Percentiles rank a stretch among this genome's conserved stretches.
Conservation (phyloP, 495 filamentous ascomycete species). For the Zalerion maritima region DNA sequence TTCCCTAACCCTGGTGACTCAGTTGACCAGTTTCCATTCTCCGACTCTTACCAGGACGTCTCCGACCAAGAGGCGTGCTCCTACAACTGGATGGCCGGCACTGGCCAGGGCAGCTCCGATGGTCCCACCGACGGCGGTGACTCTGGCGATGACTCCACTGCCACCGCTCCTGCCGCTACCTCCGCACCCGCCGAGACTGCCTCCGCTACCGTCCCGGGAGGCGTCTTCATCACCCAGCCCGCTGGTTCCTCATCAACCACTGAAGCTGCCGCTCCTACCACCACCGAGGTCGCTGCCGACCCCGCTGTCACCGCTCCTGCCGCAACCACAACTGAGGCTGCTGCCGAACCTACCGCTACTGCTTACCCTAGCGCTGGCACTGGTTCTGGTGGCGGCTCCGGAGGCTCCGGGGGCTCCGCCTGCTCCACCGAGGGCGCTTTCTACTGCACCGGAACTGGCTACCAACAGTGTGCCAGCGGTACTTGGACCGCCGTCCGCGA, state of each 20-base stretch:
- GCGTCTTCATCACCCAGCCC: slow-evolving; percentile 8
- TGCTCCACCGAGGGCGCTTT: slow-evolving; percentile 28
- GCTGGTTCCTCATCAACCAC: slow-evolving; percentile 2
- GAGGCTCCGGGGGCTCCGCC: slow-evolving; percentile 14
- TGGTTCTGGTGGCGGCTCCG: slow-evolving; percentile 7
- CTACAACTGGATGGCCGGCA: no score
- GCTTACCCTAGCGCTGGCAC: slow-evolving; percentile 7
- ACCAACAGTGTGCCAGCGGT: slow-evolving; percentile 30
- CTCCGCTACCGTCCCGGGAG: slow-evolving; percentile 4
- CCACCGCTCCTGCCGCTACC: slow-evolving; percentile 8
- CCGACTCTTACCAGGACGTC: slow-evolving; percentile 6
- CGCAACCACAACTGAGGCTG: slow-evolving; percentile 4
- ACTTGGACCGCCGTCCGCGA: slow-evolving; percentile 23
- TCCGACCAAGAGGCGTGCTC: no score
- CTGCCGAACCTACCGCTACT: slow-evolving; percentile 8
- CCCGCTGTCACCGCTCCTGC: slow-evolving; percentile 2
- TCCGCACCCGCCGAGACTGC: slow-evolving; percentile 2
- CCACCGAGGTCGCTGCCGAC: slow-evolving; percentile 1
- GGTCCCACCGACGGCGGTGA: slow-evolving; percentile 19
- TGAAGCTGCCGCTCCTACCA: slow-evolving; percentile 1
- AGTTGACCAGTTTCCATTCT: slow-evolving; percentile 21
- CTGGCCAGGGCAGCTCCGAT: no score
- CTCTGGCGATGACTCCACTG: slow-evolving; percentile 10
- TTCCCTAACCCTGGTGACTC: slow-evolving; percentile 44
- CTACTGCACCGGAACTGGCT: slow-evolving; percentile 27